Evolutionary conservation across 2,329 filamentous ascomycete species (phyloP), one percentile per base, ranked within the genome.

Genomic region (Emmonsiellopsis sp.): DNA sequence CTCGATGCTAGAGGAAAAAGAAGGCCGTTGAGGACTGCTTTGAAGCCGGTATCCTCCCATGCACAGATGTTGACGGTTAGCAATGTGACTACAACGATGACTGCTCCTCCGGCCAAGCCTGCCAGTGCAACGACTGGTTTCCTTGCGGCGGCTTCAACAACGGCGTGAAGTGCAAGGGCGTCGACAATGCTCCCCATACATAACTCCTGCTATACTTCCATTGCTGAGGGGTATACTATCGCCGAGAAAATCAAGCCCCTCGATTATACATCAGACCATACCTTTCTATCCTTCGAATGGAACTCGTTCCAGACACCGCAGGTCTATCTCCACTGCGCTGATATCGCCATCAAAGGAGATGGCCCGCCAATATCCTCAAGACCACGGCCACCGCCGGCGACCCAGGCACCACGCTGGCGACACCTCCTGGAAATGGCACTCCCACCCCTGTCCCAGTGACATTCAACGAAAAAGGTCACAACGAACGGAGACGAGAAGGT

Each of bases 401-500:
- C 0, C 8, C 42, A 8, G 13, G 1, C 8, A 27, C n/a, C 42
- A 17, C 17, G 0, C 17, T 17, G 17, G 17, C 17, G 17, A 17
- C n/a, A n/a, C n/a, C n/a, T n/a, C n/a, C n/a, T n/a, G n/a, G n/a
- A n/a, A n/a, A 14, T 8, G n/a, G n/a, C 21, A 43, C 42, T 9
- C 42, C 42, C 14, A 43, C 42, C 42, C 14, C 42, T 3, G 77
- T 85, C 6, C 71, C 78, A 0, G 79, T 89, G 5, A 81, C 80
- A 0, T 87, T 88, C 68, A 72, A 80, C 47, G 81, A 77, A 56
- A 62, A 0, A 73, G 0, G 81, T 77, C 27, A 74, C 70, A 0
- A 88, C 85, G 0, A 63, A 62, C 1, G 80, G 66, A 49, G 85
- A 85, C 5, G 76, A 88, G 65, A 82, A 77, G 6, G 75, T 89